Percentiles rank a stretch among this genome's conserved stretches.
Evolutionary conservation across 2,329 filamentous ascomycete genomes (phyloP).

Genomic region (Colletotrichum sp.): DNA sequence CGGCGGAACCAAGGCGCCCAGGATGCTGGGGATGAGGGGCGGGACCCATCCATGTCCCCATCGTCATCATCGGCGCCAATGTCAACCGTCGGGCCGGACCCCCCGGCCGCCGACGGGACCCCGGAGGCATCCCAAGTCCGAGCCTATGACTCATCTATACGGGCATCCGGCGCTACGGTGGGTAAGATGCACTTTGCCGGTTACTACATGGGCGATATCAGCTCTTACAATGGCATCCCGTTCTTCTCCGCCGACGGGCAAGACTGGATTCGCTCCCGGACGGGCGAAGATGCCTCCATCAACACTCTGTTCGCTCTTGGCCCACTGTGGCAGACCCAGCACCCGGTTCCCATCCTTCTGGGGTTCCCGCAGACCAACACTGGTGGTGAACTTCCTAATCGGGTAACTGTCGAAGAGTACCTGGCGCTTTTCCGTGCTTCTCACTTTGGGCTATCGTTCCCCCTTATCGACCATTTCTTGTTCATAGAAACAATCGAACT

Average conservation of each 20-base stretch:
- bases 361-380: neutral
- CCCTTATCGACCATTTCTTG: conserved; percentile 50
- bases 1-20: conserved; percentile 6
- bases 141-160: conserved; percentile 1
- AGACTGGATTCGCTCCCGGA: conserved; percentile 51
- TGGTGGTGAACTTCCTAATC: conserved; percentile 38
- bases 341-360: conserved; percentile 16
- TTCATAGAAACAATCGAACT: conserved; percentile 49
- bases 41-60: neutral
- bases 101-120: conserved; percentile 1
- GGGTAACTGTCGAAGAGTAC: conserved; percentile 30
- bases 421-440: conserved; percentile 30
- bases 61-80: conserved; percentile 1
- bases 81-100: neutral
- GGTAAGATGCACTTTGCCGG: conserved; percentile 53
- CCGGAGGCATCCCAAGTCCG: conserved; percentile 2
- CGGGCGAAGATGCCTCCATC: conserved; percentile 41
- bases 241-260: conserved; percentile 52
- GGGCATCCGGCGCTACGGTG: conserved; percentile 20
- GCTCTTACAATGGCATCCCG: conserved; percentile 52
- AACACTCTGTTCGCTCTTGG: conserved; percentile 26
- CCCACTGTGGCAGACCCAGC: conserved; percentile 23
- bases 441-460: conserved; percentile 50
- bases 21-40: neutral
- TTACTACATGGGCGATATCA: conserved; percentile 50